Evolutionary conservation across 768 basidiomycete genomes (phyloP), one percentile per base, ranked within the genome.

Genomic region (Clitopilus hobsonii): DNA sequence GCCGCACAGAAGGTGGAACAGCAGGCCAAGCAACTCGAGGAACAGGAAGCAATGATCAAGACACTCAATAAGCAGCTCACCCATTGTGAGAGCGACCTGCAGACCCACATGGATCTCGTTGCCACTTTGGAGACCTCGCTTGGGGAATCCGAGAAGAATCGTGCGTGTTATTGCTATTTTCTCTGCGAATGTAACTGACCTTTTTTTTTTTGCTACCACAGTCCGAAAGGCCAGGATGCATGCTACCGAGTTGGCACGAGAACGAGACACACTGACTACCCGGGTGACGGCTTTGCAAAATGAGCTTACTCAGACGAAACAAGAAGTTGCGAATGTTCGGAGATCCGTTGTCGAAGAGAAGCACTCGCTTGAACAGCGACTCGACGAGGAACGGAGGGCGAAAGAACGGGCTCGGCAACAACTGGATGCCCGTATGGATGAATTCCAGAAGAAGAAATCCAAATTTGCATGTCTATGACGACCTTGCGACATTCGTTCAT

Each of bases 141-240:
- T 13, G 88, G 89, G 50, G 94, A 96, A 63, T 91, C 91, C 20
- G 94, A 96, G 74, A 92, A 96, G 69, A 94, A 94, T 65, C 75
- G 92, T 94, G 70, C 73, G 91, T 83, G 57, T 11, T 52, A 56
- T 23, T 23, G n/a, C 41, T 18, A 26, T 45, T 52, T 47, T 22
- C 49, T 45, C 38, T 50, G 8, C 49, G 41, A 50, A 26, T 25
- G 51, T 52, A 16, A 49, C 49, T 60, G 30, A 58, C 56, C 20
- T 22, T 38, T 41, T 20, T 54, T 49, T 38, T 27, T 26, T 54
- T 49, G 48, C n/a, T 49, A 20, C 28, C 63, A n/a, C n/a, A 94
- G 91, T 96, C 54, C 90, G 94, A 57, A 96, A 96, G 71, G 89
- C 93, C 5, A 90, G 94, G 30, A 88, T 93, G 85, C 94, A 95